Evolutionary conservation across 768 basidiomycete species (phyloP).

Genomic region (Lactarius psammicola): DNA sequence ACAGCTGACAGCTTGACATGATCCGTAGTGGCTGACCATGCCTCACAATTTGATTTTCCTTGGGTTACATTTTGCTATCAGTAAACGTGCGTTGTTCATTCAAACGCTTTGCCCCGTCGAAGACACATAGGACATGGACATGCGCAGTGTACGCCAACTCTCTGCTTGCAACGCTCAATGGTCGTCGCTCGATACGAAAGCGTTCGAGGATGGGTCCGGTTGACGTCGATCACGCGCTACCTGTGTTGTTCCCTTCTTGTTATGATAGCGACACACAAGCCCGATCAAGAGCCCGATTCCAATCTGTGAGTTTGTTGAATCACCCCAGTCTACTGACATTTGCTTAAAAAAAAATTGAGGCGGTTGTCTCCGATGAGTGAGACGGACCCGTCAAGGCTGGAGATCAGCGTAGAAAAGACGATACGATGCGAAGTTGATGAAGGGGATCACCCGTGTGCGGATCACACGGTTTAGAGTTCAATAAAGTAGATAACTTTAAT

Average conservation of each 20-base stretch:
- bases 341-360: neutral
- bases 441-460: neutral
- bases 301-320: neutral
- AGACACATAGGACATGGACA: no score
- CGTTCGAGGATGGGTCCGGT: neutral
- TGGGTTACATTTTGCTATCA: constrained; percentile 24
- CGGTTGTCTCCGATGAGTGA: neutral
- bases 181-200: constrained; percentile 11
- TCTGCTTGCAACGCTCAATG: constrained; percentile 15
- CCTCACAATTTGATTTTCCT: constrained; percentile 23
- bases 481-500: neutral
- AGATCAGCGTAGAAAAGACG: constrained; percentile 18
- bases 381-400: neutral
- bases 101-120: neutral
- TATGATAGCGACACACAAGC: neutral
- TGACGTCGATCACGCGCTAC: neutral
- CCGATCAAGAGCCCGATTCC: neutral
- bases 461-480: neutral
- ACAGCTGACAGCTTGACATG: neutral
- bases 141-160: constrained; percentile 21
- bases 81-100: constrained; percentile 18
- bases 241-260: constrained; percentile 2
- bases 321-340: neutral
- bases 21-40: constrained; percentile 20
- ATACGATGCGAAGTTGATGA: constrained; percentile 5